A percentile compares a stretch with the other conserved stretches of the same genome.
Conservation (phyloP, 2,329 filamentous ascomycete genomes). For the Venturia pyrina region DNA sequence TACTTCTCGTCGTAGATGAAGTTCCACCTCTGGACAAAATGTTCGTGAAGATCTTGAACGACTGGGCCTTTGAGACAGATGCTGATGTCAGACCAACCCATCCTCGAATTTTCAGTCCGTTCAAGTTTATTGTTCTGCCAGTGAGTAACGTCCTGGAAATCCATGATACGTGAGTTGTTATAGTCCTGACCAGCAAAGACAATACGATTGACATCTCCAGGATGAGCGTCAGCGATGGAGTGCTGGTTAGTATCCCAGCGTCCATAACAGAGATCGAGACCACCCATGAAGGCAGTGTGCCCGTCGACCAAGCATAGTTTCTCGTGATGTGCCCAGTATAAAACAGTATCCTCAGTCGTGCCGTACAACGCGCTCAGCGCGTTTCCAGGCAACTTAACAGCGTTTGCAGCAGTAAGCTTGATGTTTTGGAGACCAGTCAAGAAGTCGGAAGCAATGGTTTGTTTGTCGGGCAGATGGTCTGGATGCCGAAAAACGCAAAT, state of each 20-base stretch:
- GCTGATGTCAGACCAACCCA: constrained; percentile 88
- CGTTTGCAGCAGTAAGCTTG: constrained; percentile 43
- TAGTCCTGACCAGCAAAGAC: constrained; percentile 87
- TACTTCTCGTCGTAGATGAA: constrained; percentile 85
- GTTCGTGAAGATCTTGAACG: constrained; percentile 61
- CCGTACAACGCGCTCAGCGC: constrained; percentile 73
- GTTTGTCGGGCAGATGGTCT: constrained; percentile 69
- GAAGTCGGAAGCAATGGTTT: constrained; percentile 50
- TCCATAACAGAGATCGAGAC: constrained; percentile 76
- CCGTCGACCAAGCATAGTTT: constrained; percentile 79
- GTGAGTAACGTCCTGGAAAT: constrained; percentile 64
- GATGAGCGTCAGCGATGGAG: constrained; percentile 74
- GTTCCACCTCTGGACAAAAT: constrained; percentile 86
- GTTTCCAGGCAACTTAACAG: constrained; percentile 59
- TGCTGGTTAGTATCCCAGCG: constrained; percentile 83
- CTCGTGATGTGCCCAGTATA: constrained; percentile 92
- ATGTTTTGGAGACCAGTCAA: constrained; percentile 46
- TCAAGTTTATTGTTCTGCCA: constrained; percentile 84
- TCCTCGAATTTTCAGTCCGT: constrained; percentile 66
- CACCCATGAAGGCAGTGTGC: constrained; percentile 80
- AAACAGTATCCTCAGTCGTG: constrained; percentile 65
- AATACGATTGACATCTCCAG: constrained; percentile 62
- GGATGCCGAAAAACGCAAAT: constrained; percentile 86
- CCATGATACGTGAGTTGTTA: constrained; percentile 77
- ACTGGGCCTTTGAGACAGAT: constrained; percentile 67